Percentiles rank a stretch among this genome's conserved stretches.
Evolutionary conservation across 495 filamentous ascomycete genomes (phyloP).

Genomic region (Neurospora sp.): DNA sequence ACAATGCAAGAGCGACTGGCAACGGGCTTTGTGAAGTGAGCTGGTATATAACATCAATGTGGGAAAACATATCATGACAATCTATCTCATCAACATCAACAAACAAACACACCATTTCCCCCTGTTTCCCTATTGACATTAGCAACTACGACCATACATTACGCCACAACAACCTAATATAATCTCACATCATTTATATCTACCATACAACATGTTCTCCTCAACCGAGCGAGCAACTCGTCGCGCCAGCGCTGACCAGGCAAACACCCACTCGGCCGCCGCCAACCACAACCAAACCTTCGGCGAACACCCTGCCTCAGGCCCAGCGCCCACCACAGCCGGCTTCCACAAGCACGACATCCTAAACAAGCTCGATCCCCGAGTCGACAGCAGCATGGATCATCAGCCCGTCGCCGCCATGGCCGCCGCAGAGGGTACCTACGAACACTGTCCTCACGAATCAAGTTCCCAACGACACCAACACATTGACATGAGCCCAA

Average conservation of each 20-base stretch:
- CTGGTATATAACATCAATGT: background rate
- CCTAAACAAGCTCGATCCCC: slow-evolving; percentile 57
- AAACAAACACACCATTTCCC: background rate
- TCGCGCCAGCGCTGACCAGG: background rate
- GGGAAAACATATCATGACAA: background rate
- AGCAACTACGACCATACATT: background rate
- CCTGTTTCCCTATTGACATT: background rate
- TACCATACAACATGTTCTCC: background rate
- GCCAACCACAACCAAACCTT: slow-evolving; percentile 5
- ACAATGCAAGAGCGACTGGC: background rate
- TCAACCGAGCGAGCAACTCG: background rate
- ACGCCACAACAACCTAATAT: background rate
- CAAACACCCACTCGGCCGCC: background rate
- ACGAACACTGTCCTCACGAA: slow-evolving; percentile 24
- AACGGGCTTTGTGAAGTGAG: background rate
- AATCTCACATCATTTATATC: background rate
- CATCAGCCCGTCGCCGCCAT: slow-evolving; percentile 14
- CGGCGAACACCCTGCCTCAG: slow-evolving; percentile 17
- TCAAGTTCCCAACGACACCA: slow-evolving; percentile 13
- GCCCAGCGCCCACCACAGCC: slow-evolving; percentile 20
- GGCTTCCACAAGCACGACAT: slow-evolving; percentile 49
- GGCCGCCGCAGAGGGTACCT: slow-evolving; percentile 24
- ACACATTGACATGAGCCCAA: background rate
- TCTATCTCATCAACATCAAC: background rate
- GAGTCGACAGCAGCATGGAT: slow-evolving; percentile 45